Percentiles rank a stretch among this genome's conserved stretches.
Evolutionary conservation across 768 basidiomycete species (phyloP).

Genomic region (Amanita muscaria): DNA sequence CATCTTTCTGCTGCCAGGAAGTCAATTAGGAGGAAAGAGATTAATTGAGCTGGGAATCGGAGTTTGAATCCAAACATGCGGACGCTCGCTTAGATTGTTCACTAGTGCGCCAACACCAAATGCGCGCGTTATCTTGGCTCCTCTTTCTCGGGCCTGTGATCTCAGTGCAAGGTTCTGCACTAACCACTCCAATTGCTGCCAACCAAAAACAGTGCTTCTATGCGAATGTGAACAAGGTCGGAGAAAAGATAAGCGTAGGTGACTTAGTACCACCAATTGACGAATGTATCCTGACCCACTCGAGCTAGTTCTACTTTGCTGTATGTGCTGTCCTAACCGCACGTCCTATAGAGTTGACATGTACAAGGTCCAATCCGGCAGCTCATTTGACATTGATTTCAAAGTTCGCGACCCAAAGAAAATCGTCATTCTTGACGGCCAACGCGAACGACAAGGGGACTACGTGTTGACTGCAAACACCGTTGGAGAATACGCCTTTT

Average conservation of each 20-base stretch:
- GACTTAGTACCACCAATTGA: neutral
- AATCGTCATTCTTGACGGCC: constrained; percentile 79
- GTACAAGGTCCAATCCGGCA: constrained; percentile 86
- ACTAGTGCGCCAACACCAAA: neutral
- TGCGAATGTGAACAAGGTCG: constrained; percentile 91
- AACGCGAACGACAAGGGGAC: constrained; percentile 90
- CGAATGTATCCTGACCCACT: constrained; percentile 5
- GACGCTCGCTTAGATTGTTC: too few relatives aligned
- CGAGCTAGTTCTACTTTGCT: constrained; percentile 89
- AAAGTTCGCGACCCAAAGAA: constrained; percentile 88
- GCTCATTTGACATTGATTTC: constrained; percentile 94
- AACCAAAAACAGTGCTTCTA: constrained; percentile 90
- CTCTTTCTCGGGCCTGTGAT: constrained; percentile 28
- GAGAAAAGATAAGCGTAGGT: constrained; percentile 84
- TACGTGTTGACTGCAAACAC: constrained; percentile 93
- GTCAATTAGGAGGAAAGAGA: neutral
- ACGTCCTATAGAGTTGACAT: neutral
- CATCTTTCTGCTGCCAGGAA: neutral
- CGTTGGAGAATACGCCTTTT: constrained; percentile 88
- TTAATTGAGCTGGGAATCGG: too few relatives aligned
- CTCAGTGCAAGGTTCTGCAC: constrained; percentile 45
- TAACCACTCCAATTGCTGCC: constrained; percentile 71
- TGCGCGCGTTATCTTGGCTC: constrained; percentile 20
- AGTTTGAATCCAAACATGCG: constrained; percentile 2
- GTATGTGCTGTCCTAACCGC: constrained; percentile 36